Percentiles rank a stretch among this genome's conserved stretches.
These are phyloP conservation scores for Trichoderma pleuroti DNA, from an alignment of 2,329 filamentous ascomycete species.

Conservation along the genomic window DNA sequence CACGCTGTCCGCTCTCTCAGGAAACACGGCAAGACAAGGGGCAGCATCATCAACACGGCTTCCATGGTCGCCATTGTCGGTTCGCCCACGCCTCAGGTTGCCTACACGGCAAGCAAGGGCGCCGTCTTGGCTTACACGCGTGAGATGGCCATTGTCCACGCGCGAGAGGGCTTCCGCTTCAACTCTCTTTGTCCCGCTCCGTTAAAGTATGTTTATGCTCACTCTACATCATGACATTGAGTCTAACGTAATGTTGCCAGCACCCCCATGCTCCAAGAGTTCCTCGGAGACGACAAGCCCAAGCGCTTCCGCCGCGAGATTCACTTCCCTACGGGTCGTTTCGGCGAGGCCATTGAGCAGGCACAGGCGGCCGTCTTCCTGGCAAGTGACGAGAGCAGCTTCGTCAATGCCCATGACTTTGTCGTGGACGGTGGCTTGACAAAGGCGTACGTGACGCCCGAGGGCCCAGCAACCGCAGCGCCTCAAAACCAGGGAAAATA, in stretches of 20 bases:
- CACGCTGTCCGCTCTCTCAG: constrained; percentile 81
- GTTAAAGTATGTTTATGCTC: constrained; percentile 37
- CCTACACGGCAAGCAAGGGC: constrained; percentile 92
- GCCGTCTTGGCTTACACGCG: constrained; percentile 86
- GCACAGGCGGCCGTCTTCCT: constrained; percentile 85
- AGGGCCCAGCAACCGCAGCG: constrained; percentile 52
- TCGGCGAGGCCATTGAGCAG: constrained; percentile 92
- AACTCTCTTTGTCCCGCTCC: constrained; percentile 88
- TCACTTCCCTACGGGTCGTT: constrained; percentile 83
- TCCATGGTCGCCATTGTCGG: constrained; percentile 85
- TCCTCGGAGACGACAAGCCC: constrained; percentile 79
- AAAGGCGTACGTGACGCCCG: constrained; percentile 77
- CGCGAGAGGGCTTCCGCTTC: constrained; percentile 83
- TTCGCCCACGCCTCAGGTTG: constrained; percentile 81
- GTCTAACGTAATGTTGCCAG: constrained; percentile 43
- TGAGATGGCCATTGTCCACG: constrained; percentile 88
- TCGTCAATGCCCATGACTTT: constrained; percentile 88
- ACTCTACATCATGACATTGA: too few relatives aligned
- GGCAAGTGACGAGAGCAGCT: constrained; percentile 83
- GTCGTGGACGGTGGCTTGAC: constrained; percentile 95
- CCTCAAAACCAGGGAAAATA: constrained; percentile 33
- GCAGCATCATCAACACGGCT: constrained; percentile 88
- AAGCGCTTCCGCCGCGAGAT: constrained; percentile 82
- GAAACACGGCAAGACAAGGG: constrained; percentile 71
- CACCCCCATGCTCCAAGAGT: constrained; percentile 87